These are phyloP conservation scores for Aspergillus pseudoviridinutans DNA, from an alignment of 2,329 filamentous ascomycete genomes.

Conservation along the genomic window DNA sequence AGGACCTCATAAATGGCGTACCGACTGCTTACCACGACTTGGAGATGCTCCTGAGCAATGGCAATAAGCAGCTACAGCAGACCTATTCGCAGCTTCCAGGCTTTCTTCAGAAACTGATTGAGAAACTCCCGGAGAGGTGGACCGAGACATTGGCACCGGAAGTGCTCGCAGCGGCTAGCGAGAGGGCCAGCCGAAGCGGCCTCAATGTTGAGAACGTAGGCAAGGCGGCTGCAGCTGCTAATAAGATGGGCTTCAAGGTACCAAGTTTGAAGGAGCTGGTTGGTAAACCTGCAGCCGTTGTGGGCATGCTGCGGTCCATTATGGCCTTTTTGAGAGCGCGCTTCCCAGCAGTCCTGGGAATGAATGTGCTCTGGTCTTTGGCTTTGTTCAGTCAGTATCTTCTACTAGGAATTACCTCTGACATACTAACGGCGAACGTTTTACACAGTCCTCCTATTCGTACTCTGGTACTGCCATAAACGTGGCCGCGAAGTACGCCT, in stretches of 20 bases:
- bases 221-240: slow-evolving; percentile 54
- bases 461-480: slow-evolving; percentile 98
- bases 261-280: slow-evolving; percentile 74
- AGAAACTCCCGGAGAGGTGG: slow-evolving; percentile 76
- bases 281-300: slow-evolving; percentile 81
- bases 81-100: slow-evolving; percentile 66
- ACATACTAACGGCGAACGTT: slow-evolving; percentile 2
- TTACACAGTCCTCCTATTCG: slow-evolving; percentile 74
- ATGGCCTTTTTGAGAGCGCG: slow-evolving; percentile 80
- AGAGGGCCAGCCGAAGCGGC: slow-evolving; percentile 59
- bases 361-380: slow-evolving; percentile 86
- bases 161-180: slow-evolving; percentile 71
- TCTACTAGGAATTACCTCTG: background rate
- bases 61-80: slow-evolving; percentile 60
- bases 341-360: slow-evolving; percentile 87
- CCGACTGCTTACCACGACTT: slow-evolving; percentile 92
- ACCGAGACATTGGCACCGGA: slow-evolving; percentile 74
- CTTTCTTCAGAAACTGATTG: slow-evolving; percentile 81
- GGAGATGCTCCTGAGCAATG: slow-evolving; percentile 61
- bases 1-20: slow-evolving; percentile 86
- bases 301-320: slow-evolving; percentile 81
- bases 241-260: slow-evolving; percentile 64
- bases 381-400: slow-evolving; percentile 72
- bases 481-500: slow-evolving; percentile 82
- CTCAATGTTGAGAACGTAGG: slow-evolving; percentile 52